Base-by-base conservation (phyloP, 441 rosid species). In the Eutrema salsugineum region DNA sequence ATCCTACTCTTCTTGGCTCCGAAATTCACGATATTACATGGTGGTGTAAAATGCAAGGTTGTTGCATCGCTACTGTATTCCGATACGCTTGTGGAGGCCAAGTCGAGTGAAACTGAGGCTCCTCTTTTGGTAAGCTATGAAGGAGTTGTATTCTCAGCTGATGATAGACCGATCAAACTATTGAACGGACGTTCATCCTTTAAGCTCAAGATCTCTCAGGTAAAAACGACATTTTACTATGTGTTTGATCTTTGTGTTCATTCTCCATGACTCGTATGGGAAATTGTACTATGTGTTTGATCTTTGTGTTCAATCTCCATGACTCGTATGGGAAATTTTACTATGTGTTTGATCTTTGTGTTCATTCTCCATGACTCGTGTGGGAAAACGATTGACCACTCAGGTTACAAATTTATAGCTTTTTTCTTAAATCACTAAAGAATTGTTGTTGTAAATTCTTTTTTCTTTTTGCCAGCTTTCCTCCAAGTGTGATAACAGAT, bases 151-250 rank as follows among this genome's bases (percentile, higher is more conserved):
- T 87, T 81, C 77, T 81, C 84, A 40, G 78, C 92, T 49, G 66
- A 17, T 55, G 86, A 85, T 66, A 83, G 80, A 72, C 88, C 90
- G 27, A 76, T 78, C 73, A 91, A 82, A 77, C 43, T 88, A 69
- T 57, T 75, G 75, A 78, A 84, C 1, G 94, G 94, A 11, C 84
- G 83, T 8, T 85, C 90, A 28, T 81, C 94, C 64, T 84, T 87
- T 71, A 87, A 82, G 78, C 86, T 91, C 67, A 91, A 87, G 78
- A 87, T 91, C 66, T 88, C 97, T 73, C 92, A 83, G 94, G 94
- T 91, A 61, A 8, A 69, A 60, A 17, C 5, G 17, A 59, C 30
- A 56, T 17, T 30, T 15, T 51, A 69, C 60, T 24, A 24, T 12
- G 44, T 5, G 15, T n/a, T 40, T 38, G 42, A 47, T 42, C 20